Evolutionary conservation across 225 moss, liverwort and hornwort species (phyloP), one percentile per base, ranked within the genome.

Genomic region (Lunularia cruciata): DNA sequence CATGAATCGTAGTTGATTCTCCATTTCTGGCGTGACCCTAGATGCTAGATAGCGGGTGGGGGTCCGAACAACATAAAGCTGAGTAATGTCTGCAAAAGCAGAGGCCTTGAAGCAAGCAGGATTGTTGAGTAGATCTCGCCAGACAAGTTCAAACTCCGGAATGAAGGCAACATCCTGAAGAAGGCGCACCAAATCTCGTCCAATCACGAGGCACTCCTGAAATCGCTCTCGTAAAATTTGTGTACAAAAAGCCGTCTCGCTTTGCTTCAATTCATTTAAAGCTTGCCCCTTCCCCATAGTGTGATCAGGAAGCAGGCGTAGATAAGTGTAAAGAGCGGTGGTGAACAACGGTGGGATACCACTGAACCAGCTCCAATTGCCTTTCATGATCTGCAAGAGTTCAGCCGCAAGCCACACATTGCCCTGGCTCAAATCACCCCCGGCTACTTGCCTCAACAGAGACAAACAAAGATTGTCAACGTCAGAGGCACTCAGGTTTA

Each of bases 1-100:
- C 93, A 98, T 98, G 62, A 98, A 98, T 74, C 85, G 86, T 62
- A 98, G 89, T 67, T 93, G 93, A 27, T 65, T 86, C 72, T 98
- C 98, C 98, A 98, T 98, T 3, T 93, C 98, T 36, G 98, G 98
- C 35, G 98, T 98, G 19, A 98, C 81, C 73, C 98, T 75, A 39
- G 98, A 98, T 18, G 88, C 84, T 82, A 98, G 72, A 71, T 93
- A 98, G 36, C 98, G 88, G 8, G 81, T 88, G 22, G 98, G 98
- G 15, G 98, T 98, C 38, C 98, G 88, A 25, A 86, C 77, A 18
- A 83, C 86, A 75, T 91, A 93, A 69, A 98, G 71, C 77, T 98
- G 91, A 0, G 94, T 88, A 45, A 98, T 93, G 67, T 98, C 98
- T 36, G 89, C 89, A 76, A 98, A 91, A 8, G 90, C 77, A 20